Percentiles rank a stretch among this genome's conserved stretches.
These are phyloP conservation scores for Agaricales sp. DNA, from an alignment of 1,284 basidiomycete genomes.

Conservation along the genomic window DNA sequence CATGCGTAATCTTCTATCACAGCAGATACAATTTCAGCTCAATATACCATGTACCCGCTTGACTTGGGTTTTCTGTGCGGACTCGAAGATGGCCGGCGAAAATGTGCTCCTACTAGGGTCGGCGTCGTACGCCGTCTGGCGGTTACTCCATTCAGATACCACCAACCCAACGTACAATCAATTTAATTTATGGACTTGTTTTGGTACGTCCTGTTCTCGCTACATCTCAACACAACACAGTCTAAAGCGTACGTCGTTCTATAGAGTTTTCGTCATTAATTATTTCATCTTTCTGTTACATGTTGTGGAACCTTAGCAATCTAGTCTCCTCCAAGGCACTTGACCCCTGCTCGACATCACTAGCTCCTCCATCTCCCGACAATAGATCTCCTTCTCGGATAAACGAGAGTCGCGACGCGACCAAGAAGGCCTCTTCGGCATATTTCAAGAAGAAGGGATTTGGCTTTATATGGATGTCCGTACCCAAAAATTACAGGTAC, in stretches of 20 bases:
- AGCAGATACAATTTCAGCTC: slow-evolving; percentile 13
- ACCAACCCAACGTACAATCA: slow-evolving; percentile 3
- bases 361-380: background rate
- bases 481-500: slow-evolving; percentile 76
- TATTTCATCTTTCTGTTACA: slow-evolving; percentile 49
- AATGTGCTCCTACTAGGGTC: slow-evolving; percentile 16
- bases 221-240: slow-evolving; percentile 8
- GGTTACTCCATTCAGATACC: slow-evolving; percentile 10
- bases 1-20: slow-evolving; percentile 15
- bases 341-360: slow-evolving; percentile 11
- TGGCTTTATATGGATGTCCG: slow-evolving; percentile 81
- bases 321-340: slow-evolving; percentile 19
- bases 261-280: slow-evolving; percentile 53
- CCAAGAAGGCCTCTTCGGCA: slow-evolving; percentile 15
- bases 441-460: slow-evolving; percentile 36
- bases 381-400: background rate
- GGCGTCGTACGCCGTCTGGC: slow-evolving; percentile 21
- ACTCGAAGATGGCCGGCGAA: slow-evolving; percentile 18
- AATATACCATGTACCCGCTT: slow-evolving; percentile 11
- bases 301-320: slow-evolving; percentile 49
- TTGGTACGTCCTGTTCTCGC: background rate
- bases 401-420: slow-evolving; percentile 34
- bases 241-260: no score
- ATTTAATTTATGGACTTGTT: slow-evolving; percentile 8
- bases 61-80: slow-evolving; percentile 16